Evolutionary conservation across 305 asterid species (phyloP), one percentile per base, ranked within the genome.

Genomic region (Fraxinus greggii): DNA sequence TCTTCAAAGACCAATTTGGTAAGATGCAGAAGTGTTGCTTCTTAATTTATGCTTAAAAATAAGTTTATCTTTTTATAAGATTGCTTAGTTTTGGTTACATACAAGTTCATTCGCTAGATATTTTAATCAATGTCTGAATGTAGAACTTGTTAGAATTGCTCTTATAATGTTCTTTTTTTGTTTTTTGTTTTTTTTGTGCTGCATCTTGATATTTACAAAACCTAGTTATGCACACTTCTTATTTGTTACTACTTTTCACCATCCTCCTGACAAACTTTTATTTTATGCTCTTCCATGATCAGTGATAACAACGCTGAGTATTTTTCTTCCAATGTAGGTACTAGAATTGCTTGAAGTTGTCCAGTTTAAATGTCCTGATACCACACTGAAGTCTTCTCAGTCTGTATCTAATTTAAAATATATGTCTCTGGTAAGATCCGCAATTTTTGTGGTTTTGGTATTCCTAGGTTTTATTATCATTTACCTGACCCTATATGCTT

Each of bases 361-460:
- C 85, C 98, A 89, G 85, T 96, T 93, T 87, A 94, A 92, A 83
- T 88, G 96, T 85, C 97, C 97, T 51, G 98, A 92, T 85, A 87
- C 82, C 75, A 80, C 88, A 6, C 75, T 88, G 91, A 92, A 92
- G 87, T 87, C 93, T 82, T 90, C 97, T 72, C 91, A 91, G 91
- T 90, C 91, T 70, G 90, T 94, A 83, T 90, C 97, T 81, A 89
- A 86, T 81, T 80, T 79, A 81, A 93, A 90, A 80, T 93, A 88
- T 84, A 90, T 95, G 48, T 88, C 90, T 85, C 89, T 96, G 97
- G 98, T 96, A 89, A 86, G 97, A 76, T 70, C 73, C 19, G 56
- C 28, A 17, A 35, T 84, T 31, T 78, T 35, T 84, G 29, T 72
- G 19, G 70, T 72, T 31, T 79, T 3, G 75, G 13, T 61, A 8